Base-by-base conservation (phyloP, 1,284 basidiomycete genomes). In the Coniophora puteana region DNA sequence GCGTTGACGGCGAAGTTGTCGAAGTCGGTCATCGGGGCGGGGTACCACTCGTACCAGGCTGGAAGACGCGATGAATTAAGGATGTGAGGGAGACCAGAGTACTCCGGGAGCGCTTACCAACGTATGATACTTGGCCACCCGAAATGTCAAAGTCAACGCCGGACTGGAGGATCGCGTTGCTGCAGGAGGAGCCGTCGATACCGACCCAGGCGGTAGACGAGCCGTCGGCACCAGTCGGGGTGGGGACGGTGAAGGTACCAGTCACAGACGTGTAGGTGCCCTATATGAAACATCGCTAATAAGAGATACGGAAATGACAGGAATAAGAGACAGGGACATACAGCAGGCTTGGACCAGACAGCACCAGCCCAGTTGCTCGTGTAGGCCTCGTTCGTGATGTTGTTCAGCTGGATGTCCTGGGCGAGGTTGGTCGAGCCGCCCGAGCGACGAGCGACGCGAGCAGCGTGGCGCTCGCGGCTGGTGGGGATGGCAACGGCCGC, bases 11-110 rank as follows among this genome's bases (percentile, higher is more conserved):
- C 38, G 49, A 63, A 56, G 40, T 53, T 56, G 20, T 45, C 41
- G 48, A 61, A 57, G 50, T 60, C 59, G 44, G 48, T 43, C 4
- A 60, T 53, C 46, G 48, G 52, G 47, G 60, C 59, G 27, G 63
- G 59, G 50, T 59, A 63, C 57, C 62, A 55, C 60, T n/a, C n/a
- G n/a, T n/a, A n/a, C n/a, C n/a, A n/a, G n/a, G n/a, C n/a, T n/a
- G n/a, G n/a, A n/a, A n/a, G 58, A 62, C 17, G 55, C 58, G 57
- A 37, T 22, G 11, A 38, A 39, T 16, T 6, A 17, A 17, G 23
- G 27, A 8, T 18, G 14, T 30, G 24, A 11, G 5, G 17, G 21
- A 4, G 12, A 8, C 16, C 5, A 32, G 28, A 28, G 11, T 10
- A n/a, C 11, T 17, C 8, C 28, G 20, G 33, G 36, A 41, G 22